These are phyloP conservation scores for Cryptosporidium felis DNA, from an alignment of 169 alveolate species.

Conservation along the genomic window DNA sequence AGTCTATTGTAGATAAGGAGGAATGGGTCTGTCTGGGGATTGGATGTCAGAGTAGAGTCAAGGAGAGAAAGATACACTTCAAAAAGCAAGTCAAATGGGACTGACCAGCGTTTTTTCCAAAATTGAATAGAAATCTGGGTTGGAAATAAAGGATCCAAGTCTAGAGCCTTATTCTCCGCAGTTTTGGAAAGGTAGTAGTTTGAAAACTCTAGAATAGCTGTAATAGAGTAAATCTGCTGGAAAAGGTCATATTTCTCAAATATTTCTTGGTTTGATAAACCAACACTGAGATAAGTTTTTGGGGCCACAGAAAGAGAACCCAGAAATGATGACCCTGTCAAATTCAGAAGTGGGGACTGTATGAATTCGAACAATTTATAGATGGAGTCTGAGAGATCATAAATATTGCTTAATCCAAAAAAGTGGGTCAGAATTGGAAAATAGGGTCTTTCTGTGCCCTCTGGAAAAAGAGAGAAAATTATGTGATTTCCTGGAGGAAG, in stretches of 20 bases:
- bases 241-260: constrained; percentile 41
- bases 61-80: constrained; percentile 46
- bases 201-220: constrained; percentile 43
- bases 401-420: background rate
- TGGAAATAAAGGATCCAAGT: background rate
- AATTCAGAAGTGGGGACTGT: constrained; percentile 11
- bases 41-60: constrained; percentile 11
- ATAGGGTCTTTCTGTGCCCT: background rate
- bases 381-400: constrained; percentile 15
- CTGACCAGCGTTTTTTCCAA: constrained; percentile 25
- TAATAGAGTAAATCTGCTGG: constrained; percentile 47
- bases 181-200: background rate
- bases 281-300: background rate
- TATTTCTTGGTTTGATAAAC: constrained; percentile 23
- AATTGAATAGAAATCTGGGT: constrained; percentile 7
- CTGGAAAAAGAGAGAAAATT: background rate
- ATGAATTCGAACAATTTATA: constrained; percentile 19
- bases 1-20: constrained; percentile 18
- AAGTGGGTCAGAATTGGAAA: constrained; percentile 8
- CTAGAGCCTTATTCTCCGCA: background rate
- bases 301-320: constrained; percentile 40
- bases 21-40: constrained; percentile 14
- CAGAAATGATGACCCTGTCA: constrained; percentile 9
- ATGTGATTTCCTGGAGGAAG: constrained; percentile 35
- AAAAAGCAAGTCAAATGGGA: constrained; percentile 33